Evolutionary conservation across 805 yeast genomes (phyloP).

Genomic region (Kurtzmaniella fragi): DNA sequence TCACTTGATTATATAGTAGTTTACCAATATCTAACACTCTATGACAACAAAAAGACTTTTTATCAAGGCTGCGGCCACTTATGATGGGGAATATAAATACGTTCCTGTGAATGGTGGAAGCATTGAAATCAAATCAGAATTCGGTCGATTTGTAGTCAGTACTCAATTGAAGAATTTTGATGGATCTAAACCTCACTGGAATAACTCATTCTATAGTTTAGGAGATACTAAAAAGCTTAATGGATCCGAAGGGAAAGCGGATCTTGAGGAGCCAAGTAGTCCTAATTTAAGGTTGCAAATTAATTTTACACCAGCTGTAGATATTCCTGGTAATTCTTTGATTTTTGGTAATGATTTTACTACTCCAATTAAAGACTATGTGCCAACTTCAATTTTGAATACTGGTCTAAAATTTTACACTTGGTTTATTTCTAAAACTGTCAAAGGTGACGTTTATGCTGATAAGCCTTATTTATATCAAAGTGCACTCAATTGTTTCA

Average conservation of each 20-base stretch:
- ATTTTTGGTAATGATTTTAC: constrained; percentile 69
- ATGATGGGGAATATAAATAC: constrained; percentile 16
- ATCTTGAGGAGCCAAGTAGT: constrained; percentile 6
- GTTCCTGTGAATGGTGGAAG: constrained; percentile 42
- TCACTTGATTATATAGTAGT: too few relatives aligned
- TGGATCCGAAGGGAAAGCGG: constrained; percentile 8
- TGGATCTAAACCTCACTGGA: constrained; percentile 34
- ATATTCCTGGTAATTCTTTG: constrained; percentile 47
- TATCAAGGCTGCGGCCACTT: constrained; percentile 25
- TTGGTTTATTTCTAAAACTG: constrained; percentile 58
- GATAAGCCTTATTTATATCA: constrained; percentile 65
- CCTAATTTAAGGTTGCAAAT: constrained; percentile 31
- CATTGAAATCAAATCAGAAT: constrained; percentile 29
- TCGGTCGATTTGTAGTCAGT: constrained; percentile 33
- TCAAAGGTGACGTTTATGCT: constrained; percentile 54
- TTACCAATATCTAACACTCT: too few relatives aligned
- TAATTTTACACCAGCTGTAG: constrained; percentile 37
- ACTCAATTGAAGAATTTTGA: constrained; percentile 45
- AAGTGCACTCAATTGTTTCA: constrained; percentile 53
- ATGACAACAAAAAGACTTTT: constrained; percentile 21
- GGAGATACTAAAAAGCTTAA: constrained; percentile 24
- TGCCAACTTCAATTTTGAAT: constrained; percentile 46
- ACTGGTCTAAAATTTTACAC: constrained; percentile 54
- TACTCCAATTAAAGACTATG: constrained; percentile 49
- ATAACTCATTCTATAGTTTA: constrained; percentile 26